Percentiles rank a stretch among this genome's conserved stretches.
Conservation (phyloP, 108 stramenopile genomes). For the Nitzschia sp. region DNA sequence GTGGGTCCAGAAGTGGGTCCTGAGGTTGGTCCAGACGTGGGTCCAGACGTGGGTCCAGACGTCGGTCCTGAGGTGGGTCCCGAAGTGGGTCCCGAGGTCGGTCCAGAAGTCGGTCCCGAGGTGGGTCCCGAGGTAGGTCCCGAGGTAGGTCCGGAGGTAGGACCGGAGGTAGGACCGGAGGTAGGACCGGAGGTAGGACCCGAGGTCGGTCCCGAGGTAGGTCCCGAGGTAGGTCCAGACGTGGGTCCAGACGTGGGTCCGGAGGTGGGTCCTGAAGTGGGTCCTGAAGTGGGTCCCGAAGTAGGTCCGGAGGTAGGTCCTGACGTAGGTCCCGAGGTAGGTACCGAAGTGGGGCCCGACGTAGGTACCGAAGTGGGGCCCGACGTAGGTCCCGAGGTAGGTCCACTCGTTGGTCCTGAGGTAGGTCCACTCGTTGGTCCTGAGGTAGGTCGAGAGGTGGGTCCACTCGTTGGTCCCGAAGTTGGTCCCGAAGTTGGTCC, state of each 20-base stretch:
- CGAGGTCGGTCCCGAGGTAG: slow-evolving; percentile 16
- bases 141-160: slow-evolving; percentile 2
- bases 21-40: slow-evolving; percentile 19
- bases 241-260: slow-evolving; percentile 11
- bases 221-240: slow-evolving; percentile 9
- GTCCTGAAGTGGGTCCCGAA: slow-evolving; percentile 14
- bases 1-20: slow-evolving; percentile 4
- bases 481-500: neutral
- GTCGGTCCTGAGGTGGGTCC: slow-evolving; percentile 4
- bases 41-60: slow-evolving; percentile 24
- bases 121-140: slow-evolving; percentile 11
- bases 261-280: slow-evolving; percentile 15
- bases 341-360: neutral
- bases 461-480: slow-evolving; percentile 20
- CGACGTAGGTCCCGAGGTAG: slow-evolving; percentile 5
- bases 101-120: slow-evolving; percentile 1
- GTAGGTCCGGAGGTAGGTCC: slow-evolving; percentile 23
- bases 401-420: slow-evolving; percentile 6
- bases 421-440: slow-evolving; percentile 16
- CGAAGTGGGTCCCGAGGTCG: slow-evolving; percentile 7
- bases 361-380: slow-evolving; percentile 10
- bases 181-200: slow-evolving; percentile 12
- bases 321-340: slow-evolving; percentile 3
- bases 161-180: slow-evolving; percentile 5
- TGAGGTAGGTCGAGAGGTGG: slow-evolving; percentile 7